Base-by-base conservation (phyloP, 2,329 filamentous ascomycete genomes). In the Pleomassaria siparia region DNA sequence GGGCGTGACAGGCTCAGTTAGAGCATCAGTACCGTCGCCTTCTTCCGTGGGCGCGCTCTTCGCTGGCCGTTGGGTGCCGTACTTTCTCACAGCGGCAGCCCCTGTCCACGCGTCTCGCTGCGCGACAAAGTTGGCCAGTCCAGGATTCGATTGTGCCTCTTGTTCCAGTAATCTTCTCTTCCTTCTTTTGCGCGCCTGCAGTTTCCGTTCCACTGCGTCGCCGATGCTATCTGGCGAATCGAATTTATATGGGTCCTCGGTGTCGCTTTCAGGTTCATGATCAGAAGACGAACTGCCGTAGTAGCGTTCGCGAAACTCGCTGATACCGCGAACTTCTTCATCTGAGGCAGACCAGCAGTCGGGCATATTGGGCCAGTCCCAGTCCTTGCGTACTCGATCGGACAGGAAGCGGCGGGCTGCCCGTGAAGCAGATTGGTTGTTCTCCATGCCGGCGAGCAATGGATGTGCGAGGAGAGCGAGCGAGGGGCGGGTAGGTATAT, bases 101-200 rank as follows among this genome's bases (percentile, higher is more conserved):
- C 88, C 86, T 1, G 91, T 92, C 92, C 92, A 97, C 6, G 84
- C 85, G 72, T 96, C 84, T 40, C 91, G 81, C 49, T 89, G 79
- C 24, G 85, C 82, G 49, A 85, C 81, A 72, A 89, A 97, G 66
- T 87, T 87, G n/a, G 84, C 81, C 47, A 96, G 69, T 0, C 92
- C 92, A 29, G 86, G 77, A 61, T 96, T 97, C 85, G 88, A 95
- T 7, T 50, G 48, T 70, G 75, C 73, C 53, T 79, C 76, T 24
- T 66, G 62, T 45, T 73, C 68, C 41, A 76, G 50, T 11, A 59
- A 57, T 40, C 60, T 52, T 43, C 65, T 59, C 32, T 73, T 63
- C 53, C 70, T 70, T 42, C 67, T 59, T 53, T 70, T 76, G 47
- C 71, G 62, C 45, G 51, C 51, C 30, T 56, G 51, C 6, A 57